Base-by-base conservation (phyloP, 805 yeast species). In the Schwanniomyces pseudopolymorphus region DNA sequence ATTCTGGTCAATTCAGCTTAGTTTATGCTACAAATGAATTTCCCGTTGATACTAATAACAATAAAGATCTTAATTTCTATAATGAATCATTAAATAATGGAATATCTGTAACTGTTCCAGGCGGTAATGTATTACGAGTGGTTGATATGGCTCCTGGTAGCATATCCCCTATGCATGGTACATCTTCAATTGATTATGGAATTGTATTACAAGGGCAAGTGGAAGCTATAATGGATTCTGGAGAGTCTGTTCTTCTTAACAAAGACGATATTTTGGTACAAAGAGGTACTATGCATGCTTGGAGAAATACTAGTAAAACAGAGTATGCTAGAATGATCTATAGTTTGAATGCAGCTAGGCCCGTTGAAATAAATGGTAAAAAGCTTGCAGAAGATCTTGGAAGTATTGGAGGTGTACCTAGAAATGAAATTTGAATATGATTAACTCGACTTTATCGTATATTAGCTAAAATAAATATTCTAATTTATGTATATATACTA, bases 111-210 rank as follows among this genome's bases (percentile, higher is more conserved):
- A 37, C 40, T 7, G 27, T 37, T n/a, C 40, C 40, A 6, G n/a
- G n/a, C 11, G 40, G 40, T 16, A 20, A 14, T 13, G 40, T 37
- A 5, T 20, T 37, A 22, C 17, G 40, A 4, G 40, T 37, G 4
- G 40, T 37, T 4, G 40, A 37, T 37, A 37, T 37, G 40, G 40
- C 40, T 19, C 40, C 40, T 6, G 40, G 40, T 9, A 16, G 22
- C 14, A 37, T 13, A n/a, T 37, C 40, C 16, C 40, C 40, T 8
- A 37, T 37, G 40, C 40, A 37, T 37, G 22, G 40, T 5, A 37
- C 40, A 4, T 20, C 40, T 20, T 37, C 40, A 5, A 24, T 37
- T 13, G 40, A 37, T 13, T 37, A 37, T n/a, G 40, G 40, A 6
- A 37, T 37, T 37, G 40, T 37, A 4, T 37, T 37, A 27, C 40